Evolutionary conservation across 495 filamentous ascomycete species (phyloP).

Genomic region (Penicillium waksmanii): DNA sequence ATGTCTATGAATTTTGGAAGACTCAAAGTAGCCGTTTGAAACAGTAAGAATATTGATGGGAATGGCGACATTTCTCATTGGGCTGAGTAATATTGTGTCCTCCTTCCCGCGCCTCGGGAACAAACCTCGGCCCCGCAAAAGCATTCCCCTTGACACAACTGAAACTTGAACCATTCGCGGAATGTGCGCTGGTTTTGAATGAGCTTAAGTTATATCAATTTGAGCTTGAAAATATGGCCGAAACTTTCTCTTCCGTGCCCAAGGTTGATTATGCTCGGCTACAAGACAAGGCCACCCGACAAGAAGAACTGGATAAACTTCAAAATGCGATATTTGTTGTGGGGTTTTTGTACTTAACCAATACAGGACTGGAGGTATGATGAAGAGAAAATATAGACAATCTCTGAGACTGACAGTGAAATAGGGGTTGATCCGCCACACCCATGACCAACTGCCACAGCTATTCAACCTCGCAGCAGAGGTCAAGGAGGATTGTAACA

Average conservation of each 20-base stretch:
- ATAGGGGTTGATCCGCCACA: constrained; percentile 64
- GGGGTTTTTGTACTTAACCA: constrained; percentile 88
- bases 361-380: constrained; percentile 73
- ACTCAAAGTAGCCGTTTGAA: too few species aligned
- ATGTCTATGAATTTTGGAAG: too few species aligned
- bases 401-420: constrained; percentile 32
- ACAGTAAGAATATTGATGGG: too few species aligned
- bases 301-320: constrained; percentile 69
- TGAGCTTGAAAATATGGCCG: constrained; percentile 22
- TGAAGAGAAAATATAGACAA: neutral
- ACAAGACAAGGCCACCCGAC: constrained; percentile 67
- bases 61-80: too few species aligned
- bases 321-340: constrained; percentile 84
- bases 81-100: too few species aligned
- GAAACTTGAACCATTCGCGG: neutral
- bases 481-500: constrained; percentile 79
- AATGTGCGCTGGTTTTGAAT: neutral
- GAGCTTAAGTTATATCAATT: neutral
- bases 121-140: too few species aligned
- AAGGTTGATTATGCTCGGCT: constrained; percentile 74
- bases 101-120: too few species aligned
- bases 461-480: constrained; percentile 82
- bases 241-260: constrained; percentile 72
- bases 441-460: constrained; percentile 68
- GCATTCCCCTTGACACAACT: neutral